phyloP scores from a whole-genome alignment of 805 yeast genomes.

The Kodamaea jinghongensis region DNA sequence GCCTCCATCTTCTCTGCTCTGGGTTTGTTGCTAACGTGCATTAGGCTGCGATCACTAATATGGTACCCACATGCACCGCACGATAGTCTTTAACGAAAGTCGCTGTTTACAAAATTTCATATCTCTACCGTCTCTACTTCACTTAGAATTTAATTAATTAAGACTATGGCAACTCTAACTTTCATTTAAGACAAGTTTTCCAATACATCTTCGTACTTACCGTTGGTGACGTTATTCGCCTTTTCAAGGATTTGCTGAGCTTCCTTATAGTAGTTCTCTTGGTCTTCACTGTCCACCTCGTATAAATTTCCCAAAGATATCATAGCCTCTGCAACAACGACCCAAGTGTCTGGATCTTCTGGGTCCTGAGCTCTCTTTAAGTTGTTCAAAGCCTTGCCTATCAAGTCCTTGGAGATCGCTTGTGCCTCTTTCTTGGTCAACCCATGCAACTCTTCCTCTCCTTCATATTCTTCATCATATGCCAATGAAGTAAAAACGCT shows the following conservation, averaged over 20 bases:
- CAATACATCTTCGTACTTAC: conserved; percentile 63
- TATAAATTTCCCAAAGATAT: conserved; percentile 75
- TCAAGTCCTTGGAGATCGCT: conserved; percentile 44
- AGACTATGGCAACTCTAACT: not conserved
- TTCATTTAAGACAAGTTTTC: conserved; percentile 40
- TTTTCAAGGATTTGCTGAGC: conserved; percentile 68
- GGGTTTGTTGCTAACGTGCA: no score
- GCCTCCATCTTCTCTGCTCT: no score
- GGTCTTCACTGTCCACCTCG: conserved; percentile 63
- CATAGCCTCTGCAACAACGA: conserved; percentile 78
- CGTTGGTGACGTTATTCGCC: conserved; percentile 80
- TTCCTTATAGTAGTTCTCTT: conserved; percentile 58
- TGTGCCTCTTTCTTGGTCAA: conserved; percentile 44
- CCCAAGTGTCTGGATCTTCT: conserved; percentile 80
- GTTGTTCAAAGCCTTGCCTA: conserved; percentile 54
- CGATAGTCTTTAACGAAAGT: no score
- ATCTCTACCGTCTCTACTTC: no score
- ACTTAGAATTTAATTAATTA: no score
- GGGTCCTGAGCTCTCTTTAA: conserved; percentile 60
- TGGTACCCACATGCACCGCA: no score
- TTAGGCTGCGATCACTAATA: no score
- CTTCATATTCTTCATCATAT: conserved; percentile 53
- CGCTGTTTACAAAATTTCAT: no score
- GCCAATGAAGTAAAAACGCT: conserved; percentile 52
- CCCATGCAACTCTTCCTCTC: conserved; percentile 32